These are phyloP conservation scores for Apiospora kogelbergensis DNA, from an alignment of 2,329 filamentous ascomycete species.

Conservation along the genomic window DNA sequence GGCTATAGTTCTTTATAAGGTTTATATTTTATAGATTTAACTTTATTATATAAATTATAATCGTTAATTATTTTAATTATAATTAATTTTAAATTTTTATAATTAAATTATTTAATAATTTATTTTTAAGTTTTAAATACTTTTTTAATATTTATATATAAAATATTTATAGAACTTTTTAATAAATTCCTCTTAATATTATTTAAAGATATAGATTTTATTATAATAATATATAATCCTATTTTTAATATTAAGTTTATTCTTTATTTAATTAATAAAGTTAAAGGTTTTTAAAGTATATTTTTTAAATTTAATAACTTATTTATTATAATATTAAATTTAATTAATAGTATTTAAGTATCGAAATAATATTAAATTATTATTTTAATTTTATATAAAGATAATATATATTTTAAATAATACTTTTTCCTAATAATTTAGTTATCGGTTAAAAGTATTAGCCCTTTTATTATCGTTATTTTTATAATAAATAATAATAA, in stretches of 20 bases:
- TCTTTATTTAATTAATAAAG: not conserved
- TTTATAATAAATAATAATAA: not conserved
- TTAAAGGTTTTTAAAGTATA: not conserved
- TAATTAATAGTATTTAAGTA: not conserved
- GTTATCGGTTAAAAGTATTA: not conserved
- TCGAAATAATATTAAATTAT: not conserved
- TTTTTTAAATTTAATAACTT: not conserved
- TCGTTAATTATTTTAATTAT: too few relatives aligned
- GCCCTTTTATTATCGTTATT: not conserved
- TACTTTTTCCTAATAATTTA: not conserved
- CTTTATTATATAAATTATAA: too few relatives aligned
- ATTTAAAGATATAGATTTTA: not conserved
- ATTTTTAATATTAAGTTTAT: too few relatives aligned
- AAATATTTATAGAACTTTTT: not conserved
- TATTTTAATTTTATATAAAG: constrained; percentile 12
- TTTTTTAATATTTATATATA: not conserved
- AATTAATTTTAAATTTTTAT: not conserved
- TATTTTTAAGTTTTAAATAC: not conserved
- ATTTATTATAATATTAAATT: too few relatives aligned
- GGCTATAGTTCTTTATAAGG: not conserved
- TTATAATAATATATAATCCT: not conserved
- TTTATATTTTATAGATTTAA: not conserved
- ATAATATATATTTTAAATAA: not conserved
- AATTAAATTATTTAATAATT: constrained; percentile 8
- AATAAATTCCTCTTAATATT: not conserved